Evolutionary conservation across 2,329 filamentous ascomycete genomes (phyloP).

Genomic region (Ceratocystis ficicola): DNA sequence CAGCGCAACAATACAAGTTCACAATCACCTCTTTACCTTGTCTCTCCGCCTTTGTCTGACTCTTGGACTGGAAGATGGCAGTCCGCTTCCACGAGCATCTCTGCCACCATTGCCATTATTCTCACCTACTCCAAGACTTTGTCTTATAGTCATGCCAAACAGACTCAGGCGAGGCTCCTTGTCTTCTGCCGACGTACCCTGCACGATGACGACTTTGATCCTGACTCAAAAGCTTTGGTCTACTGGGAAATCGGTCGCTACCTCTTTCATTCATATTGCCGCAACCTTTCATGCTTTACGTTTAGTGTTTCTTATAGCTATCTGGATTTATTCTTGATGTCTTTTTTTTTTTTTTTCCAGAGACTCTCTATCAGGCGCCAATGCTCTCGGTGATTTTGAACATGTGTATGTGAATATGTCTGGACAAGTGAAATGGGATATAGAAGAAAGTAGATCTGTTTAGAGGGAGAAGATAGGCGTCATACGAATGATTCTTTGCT

Average conservation of each 20-base stretch:
- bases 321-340: constrained; percentile 19
- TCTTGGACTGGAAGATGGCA: neutral
- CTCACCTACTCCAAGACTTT: neutral
- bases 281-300: constrained; percentile 32
- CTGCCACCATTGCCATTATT: neutral
- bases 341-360: constrained; percentile 13
- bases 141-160: neutral
- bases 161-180: neutral
- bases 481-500: neutral
- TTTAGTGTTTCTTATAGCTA: constrained; percentile 14
- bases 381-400: too few species aligned
- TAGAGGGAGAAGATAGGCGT: too few species aligned
- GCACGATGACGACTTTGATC: constrained; percentile 17
- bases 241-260: constrained; percentile 18
- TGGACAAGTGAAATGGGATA: too few species aligned
- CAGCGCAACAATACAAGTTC: constrained; percentile 29
- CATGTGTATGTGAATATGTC: neutral
- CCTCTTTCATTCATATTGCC: constrained; percentile 13
- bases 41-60: constrained; percentile 14
- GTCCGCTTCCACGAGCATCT: neutral
- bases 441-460: too few species aligned
- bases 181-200: constrained; percentile 1
- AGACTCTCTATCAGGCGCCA: too few species aligned
- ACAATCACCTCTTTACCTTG: constrained; percentile 24
- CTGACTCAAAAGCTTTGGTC: constrained; percentile 21